Conservation (phyloP, 2,329 filamentous ascomycete genomes). For the Cytospora leucostoma region DNA sequence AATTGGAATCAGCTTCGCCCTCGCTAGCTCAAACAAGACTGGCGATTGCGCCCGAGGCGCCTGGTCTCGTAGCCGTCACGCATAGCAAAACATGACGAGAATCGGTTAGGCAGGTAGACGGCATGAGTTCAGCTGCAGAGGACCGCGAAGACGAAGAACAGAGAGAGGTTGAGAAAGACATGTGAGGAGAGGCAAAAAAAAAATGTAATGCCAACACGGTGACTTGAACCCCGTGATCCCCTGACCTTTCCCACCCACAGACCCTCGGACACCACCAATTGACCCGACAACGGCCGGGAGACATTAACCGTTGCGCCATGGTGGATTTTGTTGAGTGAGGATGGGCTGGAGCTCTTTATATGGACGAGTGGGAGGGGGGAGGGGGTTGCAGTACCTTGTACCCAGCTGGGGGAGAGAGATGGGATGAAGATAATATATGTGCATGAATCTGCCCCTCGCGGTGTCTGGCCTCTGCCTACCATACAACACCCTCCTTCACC, state of each 20-base stretch:
- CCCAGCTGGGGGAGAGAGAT: not conserved
- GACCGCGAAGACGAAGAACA: not conserved
- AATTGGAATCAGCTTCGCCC: no score
- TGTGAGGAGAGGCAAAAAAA: not conserved
- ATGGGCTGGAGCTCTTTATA: not conserved
- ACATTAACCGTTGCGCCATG: not conserved
- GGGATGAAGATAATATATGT: not conserved
- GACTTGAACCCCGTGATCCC: not conserved
- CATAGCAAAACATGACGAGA: not conserved
- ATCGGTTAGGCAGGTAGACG: not conserved
- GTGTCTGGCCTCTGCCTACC: not conserved
- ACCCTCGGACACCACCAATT: constrained; percentile 2
- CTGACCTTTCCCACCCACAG: not conserved
- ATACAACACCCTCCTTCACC: not conserved
- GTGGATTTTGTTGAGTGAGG: not conserved
- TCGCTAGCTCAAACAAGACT: not conserved
- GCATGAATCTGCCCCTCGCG: not conserved
- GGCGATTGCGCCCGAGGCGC: not conserved
- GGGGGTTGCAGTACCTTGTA: not conserved
- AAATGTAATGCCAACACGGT: not conserved
- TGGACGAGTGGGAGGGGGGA: not conserved
- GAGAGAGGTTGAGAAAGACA: not conserved
- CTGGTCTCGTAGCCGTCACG: not conserved
- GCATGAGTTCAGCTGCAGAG: not conserved
- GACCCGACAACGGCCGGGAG: not conserved